phyloP scores from a whole-genome alignment of 441 rosid genomes.

The Syzygium malaccense region DNA sequence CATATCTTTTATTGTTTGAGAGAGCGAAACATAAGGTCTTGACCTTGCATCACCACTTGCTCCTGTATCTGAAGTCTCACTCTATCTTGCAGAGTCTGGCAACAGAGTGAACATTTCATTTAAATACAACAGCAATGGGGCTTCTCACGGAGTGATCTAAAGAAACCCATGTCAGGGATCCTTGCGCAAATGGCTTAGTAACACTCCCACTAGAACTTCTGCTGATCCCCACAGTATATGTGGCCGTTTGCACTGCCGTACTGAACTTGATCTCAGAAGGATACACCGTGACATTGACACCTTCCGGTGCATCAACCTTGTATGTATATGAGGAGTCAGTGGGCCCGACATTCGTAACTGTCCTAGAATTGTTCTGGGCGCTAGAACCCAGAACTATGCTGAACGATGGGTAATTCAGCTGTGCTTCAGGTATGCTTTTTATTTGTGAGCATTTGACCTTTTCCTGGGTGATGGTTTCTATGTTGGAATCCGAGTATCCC shows the following conservation, averaged over 20 bases:
- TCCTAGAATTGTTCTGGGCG: background rate
- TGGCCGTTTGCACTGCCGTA: background rate
- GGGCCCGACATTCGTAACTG: background rate
- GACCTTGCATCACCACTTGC: background rate
- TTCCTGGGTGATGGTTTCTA: background rate
- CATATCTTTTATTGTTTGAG: background rate
- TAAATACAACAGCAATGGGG: background rate
- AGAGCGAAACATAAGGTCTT: background rate
- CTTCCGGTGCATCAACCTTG: background rate
- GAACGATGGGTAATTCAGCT: slow-evolving; percentile 11
- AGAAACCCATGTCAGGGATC: slow-evolving; percentile 4
- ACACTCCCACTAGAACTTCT: background rate
- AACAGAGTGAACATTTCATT: background rate
- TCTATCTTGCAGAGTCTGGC: background rate
- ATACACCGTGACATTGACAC: background rate
- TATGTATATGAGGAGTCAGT: background rate
- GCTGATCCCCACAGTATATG: background rate
- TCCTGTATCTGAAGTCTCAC: background rate
- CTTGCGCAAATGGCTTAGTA: background rate
- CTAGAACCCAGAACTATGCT: slow-evolving; percentile 2
- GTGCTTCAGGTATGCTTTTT: slow-evolving; percentile 2
- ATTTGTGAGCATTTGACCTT: background rate
- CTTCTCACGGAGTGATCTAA: slow-evolving; percentile 1
- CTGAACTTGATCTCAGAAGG: background rate
- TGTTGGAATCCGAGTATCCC: background rate